Conservation (phyloP, 306 rosid genomes). For the Boehmeria nivea region DNA sequence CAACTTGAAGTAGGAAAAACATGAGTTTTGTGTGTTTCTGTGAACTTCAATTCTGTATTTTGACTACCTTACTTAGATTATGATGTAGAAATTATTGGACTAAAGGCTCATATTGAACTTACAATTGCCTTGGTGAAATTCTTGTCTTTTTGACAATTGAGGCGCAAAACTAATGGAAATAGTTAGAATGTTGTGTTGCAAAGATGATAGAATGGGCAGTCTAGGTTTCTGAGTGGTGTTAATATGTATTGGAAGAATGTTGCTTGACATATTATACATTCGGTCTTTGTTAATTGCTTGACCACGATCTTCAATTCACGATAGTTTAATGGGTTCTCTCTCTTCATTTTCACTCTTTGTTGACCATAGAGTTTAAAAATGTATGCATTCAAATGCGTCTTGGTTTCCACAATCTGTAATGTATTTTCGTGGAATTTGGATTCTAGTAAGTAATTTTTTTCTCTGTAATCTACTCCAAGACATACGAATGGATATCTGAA, state of each 20-base stretch:
- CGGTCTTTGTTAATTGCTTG: too few species aligned
- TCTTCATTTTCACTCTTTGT: neutral
- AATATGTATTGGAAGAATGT: neutral
- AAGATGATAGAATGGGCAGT: neutral
- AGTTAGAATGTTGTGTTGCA: neutral
- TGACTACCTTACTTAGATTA: neutral
- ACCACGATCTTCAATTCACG: too few species aligned
- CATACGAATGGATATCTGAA: conserved; percentile 9
- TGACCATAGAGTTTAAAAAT: too few species aligned
- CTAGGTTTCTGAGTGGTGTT: neutral
- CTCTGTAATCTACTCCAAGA: neutral
- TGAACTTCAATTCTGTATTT: neutral
- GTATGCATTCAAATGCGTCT: too few species aligned
- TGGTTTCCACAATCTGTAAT: too few species aligned
- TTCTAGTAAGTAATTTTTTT: neutral
- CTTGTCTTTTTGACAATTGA: neutral
- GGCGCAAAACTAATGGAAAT: neutral
- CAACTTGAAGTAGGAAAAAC: too few species aligned
- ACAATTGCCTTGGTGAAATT: neutral
- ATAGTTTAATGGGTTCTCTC: too few species aligned
- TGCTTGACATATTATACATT: too few species aligned
- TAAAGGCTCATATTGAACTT: neutral
- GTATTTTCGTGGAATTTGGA: too few species aligned
- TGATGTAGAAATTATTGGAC: too few species aligned
- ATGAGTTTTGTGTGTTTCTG: neutral